Conservation (phyloP, 2,329 filamentous ascomycete genomes). For the Chaetomium sp. region DNA sequence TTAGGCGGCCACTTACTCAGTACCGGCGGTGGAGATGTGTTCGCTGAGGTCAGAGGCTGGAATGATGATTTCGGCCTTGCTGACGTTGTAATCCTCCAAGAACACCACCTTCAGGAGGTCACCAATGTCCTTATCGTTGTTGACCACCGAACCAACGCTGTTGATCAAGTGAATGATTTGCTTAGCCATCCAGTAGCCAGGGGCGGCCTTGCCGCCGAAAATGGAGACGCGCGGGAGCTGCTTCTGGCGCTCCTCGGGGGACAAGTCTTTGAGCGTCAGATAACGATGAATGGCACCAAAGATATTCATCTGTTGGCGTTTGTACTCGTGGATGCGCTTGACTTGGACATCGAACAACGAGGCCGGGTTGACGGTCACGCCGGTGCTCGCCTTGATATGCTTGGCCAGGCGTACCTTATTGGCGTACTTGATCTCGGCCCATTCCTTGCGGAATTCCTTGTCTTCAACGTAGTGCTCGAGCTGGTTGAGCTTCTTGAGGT, state of each 20-base stretch:
- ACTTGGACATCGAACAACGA: conserved; percentile 95
- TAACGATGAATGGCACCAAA: conserved; percentile 97
- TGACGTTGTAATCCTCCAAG: conserved; percentile 97
- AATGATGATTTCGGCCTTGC: conserved; percentile 94
- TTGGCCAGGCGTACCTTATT: conserved; percentile 92
- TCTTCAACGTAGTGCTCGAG: conserved; percentile 80
- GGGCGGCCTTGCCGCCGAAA: conserved; percentile 95
- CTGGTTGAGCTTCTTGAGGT: conserved; percentile 78
- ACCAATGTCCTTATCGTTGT: conserved; percentile 85
- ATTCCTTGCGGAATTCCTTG: conserved; percentile 85
- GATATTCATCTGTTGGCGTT: conserved; percentile 97
- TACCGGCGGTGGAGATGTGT: conserved; percentile 96
- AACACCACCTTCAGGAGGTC: conserved; percentile 96
- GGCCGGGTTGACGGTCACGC: conserved; percentile 76
- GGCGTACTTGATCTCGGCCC: conserved; percentile 91
- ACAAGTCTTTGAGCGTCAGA: conserved; percentile 79
- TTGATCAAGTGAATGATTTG: conserved; percentile 97
- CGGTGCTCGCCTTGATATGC: conserved; percentile 78
- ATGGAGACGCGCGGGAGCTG: conserved; percentile 83
- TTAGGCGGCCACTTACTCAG: conserved; percentile 52
- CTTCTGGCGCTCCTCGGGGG: conserved; percentile 77
- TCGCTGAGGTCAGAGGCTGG: conserved; percentile 95
- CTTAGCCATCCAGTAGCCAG: conserved; percentile 99
- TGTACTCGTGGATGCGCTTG: conserved; percentile 99
- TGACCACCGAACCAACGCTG: conserved; percentile 81